Evolutionary conservation across 257 asterid genomes (phyloP).

Genomic region (Ligustrum vulgare): DNA sequence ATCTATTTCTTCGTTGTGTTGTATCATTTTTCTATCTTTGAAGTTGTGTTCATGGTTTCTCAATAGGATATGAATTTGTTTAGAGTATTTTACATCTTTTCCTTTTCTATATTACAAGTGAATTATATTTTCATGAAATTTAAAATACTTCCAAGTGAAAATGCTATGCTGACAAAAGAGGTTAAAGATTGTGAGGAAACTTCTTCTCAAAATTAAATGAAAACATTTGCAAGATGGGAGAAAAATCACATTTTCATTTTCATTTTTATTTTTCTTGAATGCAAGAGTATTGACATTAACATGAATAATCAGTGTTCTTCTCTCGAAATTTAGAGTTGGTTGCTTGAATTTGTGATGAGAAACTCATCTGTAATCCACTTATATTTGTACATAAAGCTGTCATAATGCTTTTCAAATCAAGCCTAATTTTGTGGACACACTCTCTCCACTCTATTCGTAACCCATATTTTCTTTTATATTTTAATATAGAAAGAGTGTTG

Average conservation of each 20-base stretch:
- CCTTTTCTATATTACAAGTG: neutral
- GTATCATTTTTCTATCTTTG: too few relatives aligned
- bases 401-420: conserved; percentile 20
- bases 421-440: conserved; percentile 46
- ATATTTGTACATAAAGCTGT: neutral
- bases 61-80: neutral
- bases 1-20: too few relatives aligned
- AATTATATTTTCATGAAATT: too few relatives aligned
- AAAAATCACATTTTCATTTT: neutral
- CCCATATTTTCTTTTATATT: conserved; percentile 14
- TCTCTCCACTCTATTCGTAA: conserved; percentile 22
- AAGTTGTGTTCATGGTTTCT: neutral
- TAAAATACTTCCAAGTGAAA: neutral
- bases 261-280: too few relatives aligned
- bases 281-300: too few relatives aligned
- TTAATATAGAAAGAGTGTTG: conserved; percentile 6
- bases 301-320: too few relatives aligned
- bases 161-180: neutral
- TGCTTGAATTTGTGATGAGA: too few relatives aligned
- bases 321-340: too few relatives aligned
- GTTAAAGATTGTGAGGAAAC: neutral
- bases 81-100: too few relatives aligned
- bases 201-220: neutral
- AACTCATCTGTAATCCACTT: too few relatives aligned
- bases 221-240: neutral